Evolutionary conservation across 2,329 filamentous ascomycete species (phyloP).

Genomic region (Trichoderma sp.): DNA sequence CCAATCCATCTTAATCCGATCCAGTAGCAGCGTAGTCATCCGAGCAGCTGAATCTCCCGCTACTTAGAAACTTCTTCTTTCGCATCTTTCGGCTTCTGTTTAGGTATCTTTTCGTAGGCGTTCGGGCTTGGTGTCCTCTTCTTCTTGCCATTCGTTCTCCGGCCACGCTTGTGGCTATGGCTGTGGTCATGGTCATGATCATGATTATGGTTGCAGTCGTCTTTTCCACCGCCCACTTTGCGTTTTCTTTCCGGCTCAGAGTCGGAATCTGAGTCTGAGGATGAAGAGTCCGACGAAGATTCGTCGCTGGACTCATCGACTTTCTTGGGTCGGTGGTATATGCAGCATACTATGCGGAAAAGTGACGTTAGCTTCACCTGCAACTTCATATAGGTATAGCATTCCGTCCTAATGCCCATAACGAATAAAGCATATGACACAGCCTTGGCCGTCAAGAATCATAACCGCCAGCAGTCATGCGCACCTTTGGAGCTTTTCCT

Average conservation of each 20-base stretch:
- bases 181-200: slow-evolving; percentile 36
- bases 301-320: slow-evolving; percentile 82
- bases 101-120: slow-evolving; percentile 76
- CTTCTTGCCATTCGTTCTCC: slow-evolving; percentile 37
- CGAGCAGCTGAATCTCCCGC: too few species aligned
- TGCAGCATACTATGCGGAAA: slow-evolving; percentile 80
- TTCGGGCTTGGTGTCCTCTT: slow-evolving; percentile 70
- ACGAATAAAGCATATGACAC: not conserved
- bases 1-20: not conserved
- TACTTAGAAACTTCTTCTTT: slow-evolving; percentile 7
- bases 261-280: slow-evolving; percentile 59
- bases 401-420: not conserved
- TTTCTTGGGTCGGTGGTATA: slow-evolving; percentile 85
- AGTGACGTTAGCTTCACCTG: not conserved
- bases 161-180: slow-evolving; percentile 33
- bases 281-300: slow-evolving; percentile 54
- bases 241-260: slow-evolving; percentile 45
- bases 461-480: slow-evolving; percentile 49
- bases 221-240: slow-evolving; percentile 42
- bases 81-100: slow-evolving; percentile 44
- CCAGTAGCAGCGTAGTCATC: not conserved
- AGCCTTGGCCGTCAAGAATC: not conserved
- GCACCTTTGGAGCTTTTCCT: slow-evolving; percentile 93
- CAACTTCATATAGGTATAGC: not conserved
- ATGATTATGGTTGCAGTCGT: slow-evolving; percentile 43